These are phyloP conservation scores for Cryptococcus sp. DNA, from an alignment of 1,284 basidiomycete species.

Conservation along the genomic window DNA sequence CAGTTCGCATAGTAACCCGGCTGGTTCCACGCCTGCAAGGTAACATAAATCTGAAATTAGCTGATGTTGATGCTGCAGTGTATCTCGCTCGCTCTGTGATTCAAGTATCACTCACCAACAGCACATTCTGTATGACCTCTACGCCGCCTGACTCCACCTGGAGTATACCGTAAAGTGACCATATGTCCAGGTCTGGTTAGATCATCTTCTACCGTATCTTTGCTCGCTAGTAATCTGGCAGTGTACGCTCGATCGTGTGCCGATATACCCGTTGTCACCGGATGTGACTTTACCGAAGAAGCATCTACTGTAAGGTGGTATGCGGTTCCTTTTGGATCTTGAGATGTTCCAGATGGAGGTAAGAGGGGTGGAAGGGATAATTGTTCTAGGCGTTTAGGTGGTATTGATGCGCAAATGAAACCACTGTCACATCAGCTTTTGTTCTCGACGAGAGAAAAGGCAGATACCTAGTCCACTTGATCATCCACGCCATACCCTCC, in stretches of 20 bases:
- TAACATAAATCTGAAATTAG: slow-evolving; percentile 66
- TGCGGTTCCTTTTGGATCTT: slow-evolving; percentile 88
- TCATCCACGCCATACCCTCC: slow-evolving; percentile 99
- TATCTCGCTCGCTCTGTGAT: background rate
- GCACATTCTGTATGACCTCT: slow-evolving; percentile 91
- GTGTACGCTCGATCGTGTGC: slow-evolving; percentile 91
- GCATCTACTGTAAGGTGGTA: slow-evolving; percentile 98
- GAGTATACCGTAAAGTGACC: slow-evolving; percentile 82
- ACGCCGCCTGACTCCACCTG: slow-evolving; percentile 77
- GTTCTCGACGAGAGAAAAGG: slow-evolving; percentile 4
- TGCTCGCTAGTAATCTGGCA: slow-evolving; percentile 69
- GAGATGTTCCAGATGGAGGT: slow-evolving; percentile 60
- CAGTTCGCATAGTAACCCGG: slow-evolving; percentile 88
- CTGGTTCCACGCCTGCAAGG: slow-evolving; percentile 69
- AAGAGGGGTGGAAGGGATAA: slow-evolving; percentile 95
- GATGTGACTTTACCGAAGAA: slow-evolving; percentile 49
- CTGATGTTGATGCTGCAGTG: background rate
- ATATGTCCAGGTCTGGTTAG: slow-evolving; percentile 93
- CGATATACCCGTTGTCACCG: slow-evolving; percentile 83
- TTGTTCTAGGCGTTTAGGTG: slow-evolving; percentile 66
- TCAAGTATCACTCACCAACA: slow-evolving; percentile 53
- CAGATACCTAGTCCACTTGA: slow-evolving; percentile 84
- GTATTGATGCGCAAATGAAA: slow-evolving; percentile 88
- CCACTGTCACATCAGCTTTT: slow-evolving; percentile 57
- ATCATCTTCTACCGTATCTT: slow-evolving; percentile 57